A percentile compares a stretch with the other conserved stretches of the same genome.
phyloP scores from a whole-genome alignment of 768 basidiomycete species.

The Exsudoporus frostii region DNA sequence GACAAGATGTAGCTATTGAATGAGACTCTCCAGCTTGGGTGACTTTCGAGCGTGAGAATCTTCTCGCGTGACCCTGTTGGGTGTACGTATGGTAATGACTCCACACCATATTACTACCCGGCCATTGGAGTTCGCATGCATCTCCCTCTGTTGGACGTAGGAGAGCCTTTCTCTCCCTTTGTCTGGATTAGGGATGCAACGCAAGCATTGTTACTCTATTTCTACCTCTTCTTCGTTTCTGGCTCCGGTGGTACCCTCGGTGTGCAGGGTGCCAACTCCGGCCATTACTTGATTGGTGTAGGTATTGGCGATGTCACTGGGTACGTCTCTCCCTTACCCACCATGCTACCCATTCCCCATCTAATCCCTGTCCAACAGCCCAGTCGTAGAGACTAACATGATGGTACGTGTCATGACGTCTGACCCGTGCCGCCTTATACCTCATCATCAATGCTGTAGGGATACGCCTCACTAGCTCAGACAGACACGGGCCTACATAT shows the following conservation, averaged over 20 bases:
- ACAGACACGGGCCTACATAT: slow-evolving; percentile 75
- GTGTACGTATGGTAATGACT: too few species aligned
- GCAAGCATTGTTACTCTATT: slow-evolving; percentile 39
- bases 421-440: neutral
- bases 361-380: slow-evolving; percentile 35
- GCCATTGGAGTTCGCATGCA: slow-evolving; percentile 10
- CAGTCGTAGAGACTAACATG: slow-evolving; percentile 82
- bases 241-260: slow-evolving; percentile 24
- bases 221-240: slow-evolving; percentile 41
- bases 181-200: slow-evolving; percentile 36
- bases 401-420: slow-evolving; percentile 45
- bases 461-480: slow-evolving; percentile 64
- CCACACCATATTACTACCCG: neutral
- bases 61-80: too few species aligned
- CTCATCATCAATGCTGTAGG: slow-evolving; percentile 35
- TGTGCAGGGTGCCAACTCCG: slow-evolving; percentile 2
- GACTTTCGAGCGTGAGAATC: too few species aligned
- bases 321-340: slow-evolving; percentile 32
- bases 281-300: slow-evolving; percentile 26
- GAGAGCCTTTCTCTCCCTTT: slow-evolving; percentile 16
- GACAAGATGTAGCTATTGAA: too few species aligned
- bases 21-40: too few species aligned
- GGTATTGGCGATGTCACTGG: slow-evolving; percentile 71
- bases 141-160: slow-evolving; percentile 18
- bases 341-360: neutral